A percentile compares a stretch with the other conserved stretches of the same genome.
phyloP scores from a whole-genome alignment of 2,329 filamentous ascomycete genomes.

The Venturia carpophila region DNA sequence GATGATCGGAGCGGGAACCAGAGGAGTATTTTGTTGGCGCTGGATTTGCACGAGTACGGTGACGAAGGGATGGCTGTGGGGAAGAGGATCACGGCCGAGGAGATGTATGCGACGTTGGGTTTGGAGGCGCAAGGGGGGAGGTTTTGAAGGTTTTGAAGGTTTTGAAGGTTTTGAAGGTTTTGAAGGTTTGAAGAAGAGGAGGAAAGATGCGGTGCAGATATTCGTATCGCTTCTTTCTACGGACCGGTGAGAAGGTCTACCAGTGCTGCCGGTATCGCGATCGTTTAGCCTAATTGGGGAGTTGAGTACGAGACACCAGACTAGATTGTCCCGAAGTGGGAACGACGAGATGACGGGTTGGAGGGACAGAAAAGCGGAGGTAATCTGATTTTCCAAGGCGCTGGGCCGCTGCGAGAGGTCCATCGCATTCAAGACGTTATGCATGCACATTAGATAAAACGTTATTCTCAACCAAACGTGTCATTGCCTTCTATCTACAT shows the following conservation, averaged over 20 bases:
- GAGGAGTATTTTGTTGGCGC: conserved; percentile 14
- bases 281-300: no score
- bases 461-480: background rate
- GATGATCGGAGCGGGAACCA: conserved; percentile 10
- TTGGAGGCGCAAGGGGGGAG: conserved; percentile 10
- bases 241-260: no score
- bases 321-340: no score
- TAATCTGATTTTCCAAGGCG: background rate
- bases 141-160: background rate
- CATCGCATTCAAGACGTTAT: background rate
- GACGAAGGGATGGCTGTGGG: background rate
- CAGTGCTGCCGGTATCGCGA: no score
- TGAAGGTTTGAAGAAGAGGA: background rate
- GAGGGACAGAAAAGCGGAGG: background rate
- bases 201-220: background rate
- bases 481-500: background rate
- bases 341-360: background rate
- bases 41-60: conserved; percentile 12
- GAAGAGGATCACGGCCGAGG: conserved; percentile 10
- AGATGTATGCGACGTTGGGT: conserved; percentile 14
- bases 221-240: no score
- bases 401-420: background rate
- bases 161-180: background rate
- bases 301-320: no score
- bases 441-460: background rate